Base-by-base conservation (phyloP, 108 stramenopile species). In the Nitzschia sp. region DNA sequence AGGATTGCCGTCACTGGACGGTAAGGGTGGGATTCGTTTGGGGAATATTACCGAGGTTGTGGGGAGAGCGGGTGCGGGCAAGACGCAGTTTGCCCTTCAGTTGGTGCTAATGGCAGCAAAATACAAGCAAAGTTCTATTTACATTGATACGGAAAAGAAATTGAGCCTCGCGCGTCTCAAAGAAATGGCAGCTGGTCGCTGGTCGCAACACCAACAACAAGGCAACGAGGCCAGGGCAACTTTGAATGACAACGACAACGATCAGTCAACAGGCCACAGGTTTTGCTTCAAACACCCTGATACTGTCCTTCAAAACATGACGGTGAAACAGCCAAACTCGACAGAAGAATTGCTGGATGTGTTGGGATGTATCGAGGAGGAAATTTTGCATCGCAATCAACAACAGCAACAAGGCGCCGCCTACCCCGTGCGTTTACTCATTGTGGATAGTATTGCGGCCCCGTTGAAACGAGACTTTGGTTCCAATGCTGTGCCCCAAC, bases 401-500 rank as follows among this genome's bases (percentile, higher is more conserved):
- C 32, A 32, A 1, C n/a, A n/a, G n/a, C n/a, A n/a, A n/a, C n/a
- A n/a, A n/a, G n/a, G n/a, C n/a, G 38, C 36, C 25, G 32, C 61
- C n/a, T 73, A 74, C 54, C 86, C 86, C n/a, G 85, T 86, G 36
- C 79, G 87, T 11, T 53, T 92, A 54, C 19, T 92, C 53, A 75
- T 95, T 21, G 63, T 95, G 33, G 93, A 95, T 58, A 95, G 93
- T 71, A 95, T 95, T 60, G 90, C 93, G n/a, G 89, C 91, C 13
- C 93, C 93, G 0, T 61, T 82, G 29, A 73, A 75, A 38, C 78
- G 86, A 42, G 93, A 94, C 23, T 90, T 85, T 76, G 83, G 77
- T 5, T 47, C 65, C 11, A 56, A 65, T 24, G 54, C 72, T 24
- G 85, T 85, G 4, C 70, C 79, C 3, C 59, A 78, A 21, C 76